Base-by-base conservation (phyloP, 768 basidiomycete species). In the Pisolithus tinctorius region DNA sequence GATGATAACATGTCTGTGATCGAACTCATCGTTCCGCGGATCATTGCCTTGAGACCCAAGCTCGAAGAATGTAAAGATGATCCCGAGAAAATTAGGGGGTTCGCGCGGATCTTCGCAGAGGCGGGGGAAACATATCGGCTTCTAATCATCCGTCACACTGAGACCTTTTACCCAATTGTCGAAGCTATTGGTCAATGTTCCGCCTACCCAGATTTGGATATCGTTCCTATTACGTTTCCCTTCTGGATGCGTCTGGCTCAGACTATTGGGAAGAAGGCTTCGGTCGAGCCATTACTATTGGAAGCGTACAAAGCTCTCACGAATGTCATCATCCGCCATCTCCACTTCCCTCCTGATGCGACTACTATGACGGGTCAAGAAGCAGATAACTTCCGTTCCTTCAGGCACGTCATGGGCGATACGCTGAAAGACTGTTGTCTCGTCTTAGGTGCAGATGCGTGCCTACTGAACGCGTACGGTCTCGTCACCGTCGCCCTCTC, bases 211-310 rank as follows among this genome's bases (percentile, higher is more conserved):
- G 93, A 97, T 64, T 84, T 98, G 51, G 96, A 98, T 63, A 88
- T 98, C 62, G 94, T 96, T 27, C 90, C 88, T 4, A 94, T 98
- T 68, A 98, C 96, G 10, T 97, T 98, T 74, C 84, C 87, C 27
- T 98, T 99, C 76, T 99, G 96, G 96, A 93, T 92, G 83, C 85
- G 88, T 16, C 84, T 99, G 34, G 88, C 93, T n/a, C 86, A 90
- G 61, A 84, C 81, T 49, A 82, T 98, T 25, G 84, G 85, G 48
- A 93, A 92, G 71, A 82, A 77, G 57, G 68, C 80, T 0, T 77
- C 81, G 0, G 79, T 90, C 11, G 76, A 86, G 0, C 83, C 83
- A n/a, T 73, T 88, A 38, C 86, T 98, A 61, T 59, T 83, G 43
- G 83, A 91, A 48, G 87, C 93, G 25, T 98, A 90, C 74, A 81